Percentiles rank a stretch among this genome's conserved stretches.
Evolutionary conservation across 306 rosid genomes (phyloP).

Genomic region (Gleditsia sinensis): DNA sequence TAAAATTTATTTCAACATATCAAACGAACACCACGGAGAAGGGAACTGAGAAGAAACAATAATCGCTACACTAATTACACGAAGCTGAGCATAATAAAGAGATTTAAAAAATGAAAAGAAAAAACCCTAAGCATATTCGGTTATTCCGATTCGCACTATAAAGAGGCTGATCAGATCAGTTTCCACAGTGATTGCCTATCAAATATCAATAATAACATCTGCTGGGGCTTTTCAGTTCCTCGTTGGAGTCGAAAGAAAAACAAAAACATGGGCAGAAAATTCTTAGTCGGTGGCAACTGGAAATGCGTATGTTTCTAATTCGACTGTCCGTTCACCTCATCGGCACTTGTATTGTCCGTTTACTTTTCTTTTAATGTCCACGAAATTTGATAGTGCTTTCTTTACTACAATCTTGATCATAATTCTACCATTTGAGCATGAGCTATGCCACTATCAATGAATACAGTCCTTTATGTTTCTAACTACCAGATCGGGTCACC

Average conservation of each 20-base stretch:
- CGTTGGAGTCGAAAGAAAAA: conserved; percentile 23
- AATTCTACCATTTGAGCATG: not conserved
- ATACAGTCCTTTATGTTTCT: not conserved
- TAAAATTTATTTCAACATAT: no score
- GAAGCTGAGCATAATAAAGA: no score
- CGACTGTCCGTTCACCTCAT: not conserved
- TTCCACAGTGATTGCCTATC: not conserved
- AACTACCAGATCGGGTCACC: conserved; percentile 28
- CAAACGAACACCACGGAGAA: no score
- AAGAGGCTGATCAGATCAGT: conserved; percentile 21
- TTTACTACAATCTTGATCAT: not conserved
- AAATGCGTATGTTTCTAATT: conserved; percentile 69
- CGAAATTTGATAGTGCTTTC: not conserved
- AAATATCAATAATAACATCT: not conserved
- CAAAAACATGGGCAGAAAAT: conserved; percentile 63
- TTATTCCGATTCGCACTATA: conserved; percentile 15
- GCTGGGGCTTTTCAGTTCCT: conserved; percentile 5
- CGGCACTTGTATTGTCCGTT: not conserved
- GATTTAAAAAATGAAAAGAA: no score
- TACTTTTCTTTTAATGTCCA: conserved; percentile 8
- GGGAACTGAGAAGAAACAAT: no score
- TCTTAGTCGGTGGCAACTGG: conserved; percentile 96
- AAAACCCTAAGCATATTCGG: conserved; percentile 45
- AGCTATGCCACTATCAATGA: not conserved
- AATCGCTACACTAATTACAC: no score